Percentiles rank a stretch among this genome's conserved stretches.
Evolutionary conservation across 352 stramenopile species (phyloP).

Genomic region (Pythium grandisporangium): DNA sequence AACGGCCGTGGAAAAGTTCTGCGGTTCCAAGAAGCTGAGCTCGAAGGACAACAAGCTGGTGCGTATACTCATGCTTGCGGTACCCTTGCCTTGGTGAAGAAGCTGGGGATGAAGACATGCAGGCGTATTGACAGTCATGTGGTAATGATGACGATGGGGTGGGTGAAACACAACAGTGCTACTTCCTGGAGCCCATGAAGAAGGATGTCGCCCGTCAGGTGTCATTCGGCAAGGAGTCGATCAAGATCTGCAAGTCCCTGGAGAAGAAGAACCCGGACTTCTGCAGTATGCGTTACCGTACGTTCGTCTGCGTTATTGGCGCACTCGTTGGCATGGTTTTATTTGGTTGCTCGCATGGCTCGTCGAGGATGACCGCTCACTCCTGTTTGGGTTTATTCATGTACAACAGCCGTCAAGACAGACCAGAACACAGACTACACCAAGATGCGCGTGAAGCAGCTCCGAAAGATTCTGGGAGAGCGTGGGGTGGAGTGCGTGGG

Average conservation of each 20-base stretch:
- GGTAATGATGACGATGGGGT: not conserved
- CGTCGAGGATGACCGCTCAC: not conserved
- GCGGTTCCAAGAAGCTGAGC: slow-evolving; percentile 67
- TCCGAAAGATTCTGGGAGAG: slow-evolving; percentile 91
- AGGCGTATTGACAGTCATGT: not conserved
- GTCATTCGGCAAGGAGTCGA: slow-evolving; percentile 87
- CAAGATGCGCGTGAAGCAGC: slow-evolving; percentile 93
- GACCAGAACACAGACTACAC: slow-evolving; percentile 92
- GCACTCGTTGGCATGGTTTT: no score
- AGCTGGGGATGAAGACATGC: not conserved
- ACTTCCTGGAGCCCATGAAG: slow-evolving; percentile 93
- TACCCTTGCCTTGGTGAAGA: no score
- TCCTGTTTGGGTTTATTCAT: not conserved
- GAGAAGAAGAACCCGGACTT: slow-evolving; percentile 94
- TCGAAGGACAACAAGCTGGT: slow-evolving; percentile 90
- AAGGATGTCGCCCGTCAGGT: slow-evolving; percentile 90
- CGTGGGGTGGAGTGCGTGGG: slow-evolving; percentile 89
- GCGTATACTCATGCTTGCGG: slow-evolving; percentile 11
- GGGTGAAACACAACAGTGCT: slow-evolving; percentile 62
- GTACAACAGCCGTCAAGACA: slow-evolving; percentile 85
- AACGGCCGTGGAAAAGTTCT: slow-evolving; percentile 81
- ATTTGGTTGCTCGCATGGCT: not conserved
- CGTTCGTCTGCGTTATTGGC: no score
- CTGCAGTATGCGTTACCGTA: slow-evolving; percentile 92
- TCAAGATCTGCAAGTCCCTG: slow-evolving; percentile 91